These are phyloP conservation scores for Diatrype stigma DNA, from an alignment of 2,329 filamentous ascomycete genomes.

Conservation along the genomic window DNA sequence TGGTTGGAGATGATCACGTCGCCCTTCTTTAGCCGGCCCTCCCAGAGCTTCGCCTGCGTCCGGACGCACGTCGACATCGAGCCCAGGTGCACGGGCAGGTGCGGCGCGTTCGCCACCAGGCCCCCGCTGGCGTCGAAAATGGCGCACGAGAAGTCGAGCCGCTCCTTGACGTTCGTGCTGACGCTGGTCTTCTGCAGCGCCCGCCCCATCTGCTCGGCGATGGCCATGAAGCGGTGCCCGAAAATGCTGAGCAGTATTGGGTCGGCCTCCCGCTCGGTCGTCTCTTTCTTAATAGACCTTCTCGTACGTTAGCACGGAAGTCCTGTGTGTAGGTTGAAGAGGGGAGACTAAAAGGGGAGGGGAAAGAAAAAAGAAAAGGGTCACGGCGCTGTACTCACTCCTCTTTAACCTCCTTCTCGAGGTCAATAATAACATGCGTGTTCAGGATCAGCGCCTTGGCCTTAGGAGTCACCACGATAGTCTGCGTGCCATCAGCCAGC, in stretches of 20 bases:
- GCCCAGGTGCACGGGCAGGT: constrained; percentile 76
- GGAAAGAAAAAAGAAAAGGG: too few species aligned
- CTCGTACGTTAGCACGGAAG: constrained; percentile 10
- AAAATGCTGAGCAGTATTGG: constrained; percentile 77
- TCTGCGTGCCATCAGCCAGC: constrained; percentile 83
- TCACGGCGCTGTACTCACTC: constrained; percentile 29
- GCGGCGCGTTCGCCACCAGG: constrained; percentile 74
- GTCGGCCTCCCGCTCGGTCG: constrained; percentile 52
- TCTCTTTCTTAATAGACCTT: constrained; percentile 22
- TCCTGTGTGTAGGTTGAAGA: neutral
- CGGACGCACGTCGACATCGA: constrained; percentile 82
- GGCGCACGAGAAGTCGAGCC: constrained; percentile 79
- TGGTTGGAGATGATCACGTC: constrained; percentile 84
- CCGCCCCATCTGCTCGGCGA: constrained; percentile 80
- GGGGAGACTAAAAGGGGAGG: neutral
- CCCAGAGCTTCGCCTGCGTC: constrained; percentile 76
- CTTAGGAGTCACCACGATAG: constrained; percentile 80
- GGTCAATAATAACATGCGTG: constrained; percentile 86
- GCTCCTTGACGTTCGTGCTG: constrained; percentile 76
- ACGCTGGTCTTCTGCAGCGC: constrained; percentile 77
- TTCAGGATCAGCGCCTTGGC: constrained; percentile 73
- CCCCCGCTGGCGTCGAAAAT: constrained; percentile 74
- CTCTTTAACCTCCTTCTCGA: constrained; percentile 55
- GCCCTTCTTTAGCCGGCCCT: constrained; percentile 70
- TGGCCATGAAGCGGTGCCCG: constrained; percentile 79